Conservation (phyloP, 495 filamentous ascomycete genomes). For the Evernia prunastri region DNA sequence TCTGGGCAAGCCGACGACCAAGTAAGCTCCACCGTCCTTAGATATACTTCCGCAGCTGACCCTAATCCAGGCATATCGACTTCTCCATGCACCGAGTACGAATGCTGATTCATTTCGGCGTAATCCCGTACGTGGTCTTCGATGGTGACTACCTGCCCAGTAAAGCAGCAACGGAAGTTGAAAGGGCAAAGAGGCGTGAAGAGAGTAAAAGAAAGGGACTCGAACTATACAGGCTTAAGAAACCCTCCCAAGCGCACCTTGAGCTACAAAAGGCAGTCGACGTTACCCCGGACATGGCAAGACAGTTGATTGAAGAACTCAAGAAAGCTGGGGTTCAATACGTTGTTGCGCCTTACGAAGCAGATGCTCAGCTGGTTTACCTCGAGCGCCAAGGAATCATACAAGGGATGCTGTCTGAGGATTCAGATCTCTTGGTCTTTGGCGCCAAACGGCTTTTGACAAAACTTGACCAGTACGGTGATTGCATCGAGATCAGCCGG, state of each 20-base stretch:
- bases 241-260: conserved; percentile 68
- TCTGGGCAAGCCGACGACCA: conserved; percentile 75
- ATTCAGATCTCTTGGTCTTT: conserved; percentile 94
- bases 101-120: conserved; percentile 88
- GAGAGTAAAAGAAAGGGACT: conserved; percentile 67
- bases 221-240: conserved; percentile 73
- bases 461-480: conserved; percentile 89
- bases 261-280: conserved; percentile 96
- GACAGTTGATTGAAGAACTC: conserved; percentile 83
- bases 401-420: conserved; percentile 85
- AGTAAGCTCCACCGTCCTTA: conserved; percentile 46
- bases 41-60: conserved; percentile 5
- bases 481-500: conserved; percentile 85
- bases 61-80: conserved; percentile 67
- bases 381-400: conserved; percentile 79
- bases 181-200: conserved; percentile 61
- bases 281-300: conserved; percentile 92
- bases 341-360: conserved; percentile 95
- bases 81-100: conserved; percentile 84
- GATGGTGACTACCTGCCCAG: conserved; percentile 94
- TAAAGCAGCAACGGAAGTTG: conserved; percentile 84
- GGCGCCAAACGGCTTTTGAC: conserved; percentile 85
- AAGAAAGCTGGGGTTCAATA: conserved; percentile 74
- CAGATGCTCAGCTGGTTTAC: conserved; percentile 92
- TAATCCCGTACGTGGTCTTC: conserved; percentile 89